phyloP scores from a whole-genome alignment of 768 basidiomycete genomes.

The Mycena vulgaris region DNA sequence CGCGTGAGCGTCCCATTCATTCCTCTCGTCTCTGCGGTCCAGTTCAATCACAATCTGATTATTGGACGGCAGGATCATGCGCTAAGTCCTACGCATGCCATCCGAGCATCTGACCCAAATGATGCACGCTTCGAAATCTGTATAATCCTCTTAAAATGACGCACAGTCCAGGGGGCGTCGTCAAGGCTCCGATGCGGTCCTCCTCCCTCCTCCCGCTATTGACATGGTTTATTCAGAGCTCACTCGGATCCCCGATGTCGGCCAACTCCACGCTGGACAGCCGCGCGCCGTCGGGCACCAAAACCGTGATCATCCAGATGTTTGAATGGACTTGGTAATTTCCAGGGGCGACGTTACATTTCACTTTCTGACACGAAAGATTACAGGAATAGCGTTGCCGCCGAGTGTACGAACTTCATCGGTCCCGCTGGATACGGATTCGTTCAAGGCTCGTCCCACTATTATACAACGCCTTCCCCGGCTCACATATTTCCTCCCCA shows the following conservation, averaged over 20 bases:
- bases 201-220: constrained; percentile 15
- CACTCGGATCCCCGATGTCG: constrained; percentile 11
- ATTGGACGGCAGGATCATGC: not conserved
- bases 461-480: not conserved
- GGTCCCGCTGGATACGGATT: constrained; percentile 80
- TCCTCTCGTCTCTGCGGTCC: too few relatives aligned
- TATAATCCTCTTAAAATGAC: not conserved
- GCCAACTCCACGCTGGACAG: constrained; percentile 21
- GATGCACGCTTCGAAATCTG: too few relatives aligned
- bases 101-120: not conserved
- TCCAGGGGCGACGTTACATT: constrained; percentile 16
- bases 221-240: constrained; percentile 8
- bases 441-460: constrained; percentile 70
- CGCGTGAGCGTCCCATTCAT: not conserved
- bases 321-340: constrained; percentile 72
- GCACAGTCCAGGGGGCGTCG: not conserved
- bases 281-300: constrained; percentile 45
- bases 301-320: constrained; percentile 77
- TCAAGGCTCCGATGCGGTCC: constrained; percentile 16
- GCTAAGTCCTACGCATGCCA: not conserved
- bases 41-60: not conserved
- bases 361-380: not conserved
- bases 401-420: constrained; percentile 76
- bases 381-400: constrained; percentile 63
- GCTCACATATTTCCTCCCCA: constrained; percentile 35